A percentile compares a stretch with the other conserved stretches of the same genome.
Conservation (phyloP, 345 rosid species). For the Populus deltoides region DNA sequence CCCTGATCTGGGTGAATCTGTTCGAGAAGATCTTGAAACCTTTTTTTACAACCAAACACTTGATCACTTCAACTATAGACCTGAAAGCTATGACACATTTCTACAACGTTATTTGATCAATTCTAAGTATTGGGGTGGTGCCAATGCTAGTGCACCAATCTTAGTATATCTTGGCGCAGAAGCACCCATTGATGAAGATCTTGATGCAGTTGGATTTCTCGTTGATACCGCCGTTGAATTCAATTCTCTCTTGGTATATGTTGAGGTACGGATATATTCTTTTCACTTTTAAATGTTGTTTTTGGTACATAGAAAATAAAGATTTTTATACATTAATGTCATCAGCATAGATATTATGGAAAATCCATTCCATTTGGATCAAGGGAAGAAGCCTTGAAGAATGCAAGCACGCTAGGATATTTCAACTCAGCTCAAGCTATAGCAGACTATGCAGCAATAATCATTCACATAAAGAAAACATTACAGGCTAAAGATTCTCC, state of each 20-base stretch:
- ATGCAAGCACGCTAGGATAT: conserved; percentile 48
- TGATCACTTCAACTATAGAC: conserved; percentile 48
- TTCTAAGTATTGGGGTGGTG: conserved; percentile 42
- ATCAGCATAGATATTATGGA: conserved; percentile 49
- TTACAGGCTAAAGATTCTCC: conserved; percentile 42
- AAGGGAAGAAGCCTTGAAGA: conserved; percentile 39
- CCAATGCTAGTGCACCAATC: conserved; percentile 31
- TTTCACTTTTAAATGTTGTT: neutral
- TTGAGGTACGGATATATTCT: conserved; percentile 34
- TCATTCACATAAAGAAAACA: conserved; percentile 41
- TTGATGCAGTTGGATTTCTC: conserved; percentile 17
- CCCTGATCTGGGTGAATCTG: neutral
- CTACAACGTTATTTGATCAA: conserved; percentile 37
- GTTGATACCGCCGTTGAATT: conserved; percentile 33
- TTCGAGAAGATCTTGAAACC: conserved; percentile 22
- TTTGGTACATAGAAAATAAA: neutral
- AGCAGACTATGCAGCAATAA: conserved; percentile 57
- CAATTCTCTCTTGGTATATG: conserved; percentile 29
- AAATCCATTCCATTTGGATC: conserved; percentile 49
- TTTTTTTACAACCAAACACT: conserved; percentile 44
- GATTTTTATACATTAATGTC: neutral
- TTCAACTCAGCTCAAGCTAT: conserved; percentile 57
- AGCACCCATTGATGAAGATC: conserved; percentile 13
- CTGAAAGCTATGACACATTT: conserved; percentile 39
- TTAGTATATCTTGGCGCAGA: conserved; percentile 41